Conservation (phyloP, 2,329 filamentous ascomycete genomes). For the Botrytis hyacinthi region DNA sequence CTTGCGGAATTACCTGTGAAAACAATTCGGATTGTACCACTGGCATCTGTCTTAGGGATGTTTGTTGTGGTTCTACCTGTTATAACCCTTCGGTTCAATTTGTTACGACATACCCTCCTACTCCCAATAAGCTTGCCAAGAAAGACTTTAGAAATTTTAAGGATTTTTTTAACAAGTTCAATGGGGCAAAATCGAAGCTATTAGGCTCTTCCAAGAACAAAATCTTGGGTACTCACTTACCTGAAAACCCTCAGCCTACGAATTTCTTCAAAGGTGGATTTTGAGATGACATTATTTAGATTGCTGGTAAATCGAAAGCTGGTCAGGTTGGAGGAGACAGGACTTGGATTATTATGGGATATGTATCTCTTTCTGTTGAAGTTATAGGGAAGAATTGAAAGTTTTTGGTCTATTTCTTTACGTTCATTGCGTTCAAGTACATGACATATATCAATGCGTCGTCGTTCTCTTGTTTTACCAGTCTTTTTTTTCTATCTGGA, state of each 20-base stretch:
- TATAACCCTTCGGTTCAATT: neutral
- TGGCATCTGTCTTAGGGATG: conserved; percentile 3
- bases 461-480: neutral
- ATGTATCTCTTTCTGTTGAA: conserved; percentile 1
- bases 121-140: neutral
- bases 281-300: neutral
- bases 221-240: neutral
- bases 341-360: neutral
- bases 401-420: neutral
- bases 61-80: conserved; percentile 11
- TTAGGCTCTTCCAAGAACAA: neutral
- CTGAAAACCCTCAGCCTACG: neutral
- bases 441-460: neutral
- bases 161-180: neutral
- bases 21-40: conserved; percentile 3
- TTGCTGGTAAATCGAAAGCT: neutral
- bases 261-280: neutral
- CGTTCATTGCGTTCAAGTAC: neutral
- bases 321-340: too few species aligned
- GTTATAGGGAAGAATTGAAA: neutral
- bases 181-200: neutral
- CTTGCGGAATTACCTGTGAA: neutral
- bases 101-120: neutral
- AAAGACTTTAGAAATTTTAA: neutral
- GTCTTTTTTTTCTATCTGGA: neutral